Evolutionary conservation across 768 basidiomycete species (phyloP), one percentile per base, ranked within the genome.

Genomic region (Rhizopogon vulgaris): DNA sequence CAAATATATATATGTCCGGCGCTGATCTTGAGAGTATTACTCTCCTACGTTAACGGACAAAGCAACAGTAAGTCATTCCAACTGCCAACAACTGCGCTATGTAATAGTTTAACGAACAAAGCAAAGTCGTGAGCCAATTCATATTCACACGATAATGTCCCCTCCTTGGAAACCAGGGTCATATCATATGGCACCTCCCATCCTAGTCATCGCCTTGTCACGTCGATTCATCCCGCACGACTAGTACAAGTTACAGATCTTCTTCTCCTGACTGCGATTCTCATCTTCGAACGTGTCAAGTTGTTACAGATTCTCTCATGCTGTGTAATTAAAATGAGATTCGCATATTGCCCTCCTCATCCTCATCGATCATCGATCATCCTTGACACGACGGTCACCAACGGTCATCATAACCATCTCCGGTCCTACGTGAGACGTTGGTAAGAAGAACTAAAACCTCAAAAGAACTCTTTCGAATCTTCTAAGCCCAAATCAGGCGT

Each of bases 381-480:
- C n/a, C 15, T 14, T 27, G 36, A 49, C 32, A 34, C 32, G 32
- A 34, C 32, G 11, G 32, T 11, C 28, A 28, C 8, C 8, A 28
- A 8, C 12, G 32, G 3, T 49, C 48, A 49, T 25, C 34, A 27
- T 18, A 12, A 10, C 12, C 18, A 36, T 5, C 11, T 24, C 10
- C 22, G 22, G 8, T 22, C 11, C 14, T 41, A 49, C 48, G 24
- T 49, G 48, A 43, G 30, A 18, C 5, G 25, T 22, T n/a, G 24
- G 27, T 46, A 50, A 30, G 40, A 45, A 50, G 49, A 50, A 50
- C 8, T 38, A 50, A 41, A 50, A 50, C 15, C n/a, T 28, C 7
- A 11, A 6, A 27, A 6, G 12, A 38, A n/a, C n/a, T 34, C 32
- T 25, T 47, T 47, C 14, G 6, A 8, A 8, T 18, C 11, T 18